Evolutionary conservation across 2,329 filamentous ascomycete species (phyloP), one percentile per base, ranked within the genome.

Genomic region (Fusarium bactridioides): DNA sequence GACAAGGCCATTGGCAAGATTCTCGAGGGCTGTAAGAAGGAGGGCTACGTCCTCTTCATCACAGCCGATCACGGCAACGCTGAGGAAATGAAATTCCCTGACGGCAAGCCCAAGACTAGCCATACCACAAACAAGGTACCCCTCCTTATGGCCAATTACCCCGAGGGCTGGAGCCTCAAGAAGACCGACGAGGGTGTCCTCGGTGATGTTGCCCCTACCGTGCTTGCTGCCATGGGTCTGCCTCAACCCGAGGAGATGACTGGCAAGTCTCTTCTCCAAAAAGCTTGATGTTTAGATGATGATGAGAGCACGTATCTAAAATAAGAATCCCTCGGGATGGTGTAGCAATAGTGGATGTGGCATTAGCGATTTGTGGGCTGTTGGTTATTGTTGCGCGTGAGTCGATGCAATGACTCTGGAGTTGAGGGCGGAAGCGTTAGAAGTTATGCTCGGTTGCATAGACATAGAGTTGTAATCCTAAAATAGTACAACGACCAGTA

Each of bases 121-220:
- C 96, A 99, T 87, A 99, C 96, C 50, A 95, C 93, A 75, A 99
- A 99, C 89, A 96, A 96, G 76, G 96, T 99, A 59, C 96, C 96
- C 15, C 95, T 99, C 81, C 90, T 98, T 83, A 97, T 99, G 95
- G 94, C 95, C 81, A 99, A 98, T 82, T 95, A 95, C 13, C 96
- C 96, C 44, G 89, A 93, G 80, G 93, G 93, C 76, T 98, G 93
- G 92, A 94, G 90, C 78, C 86, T 99, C 78, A 55, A 68, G 56
- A 92, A 94, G 87, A 92, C 94, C 85, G 87, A 90, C 64, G 91
- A 91, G 69, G 95, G 94, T 79, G 96, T 99, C n/a, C 88, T 99
- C 27, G 96, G 96, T 67, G 96, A 99, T 79, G 96, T 99, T 38
- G 96, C 96, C 12, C 96, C 96, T n/a, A 99, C 96, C 21, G 83